phyloP scores from a whole-genome alignment of 2,329 filamentous ascomycete genomes.

The Fusarium odoratissimum region DNA sequence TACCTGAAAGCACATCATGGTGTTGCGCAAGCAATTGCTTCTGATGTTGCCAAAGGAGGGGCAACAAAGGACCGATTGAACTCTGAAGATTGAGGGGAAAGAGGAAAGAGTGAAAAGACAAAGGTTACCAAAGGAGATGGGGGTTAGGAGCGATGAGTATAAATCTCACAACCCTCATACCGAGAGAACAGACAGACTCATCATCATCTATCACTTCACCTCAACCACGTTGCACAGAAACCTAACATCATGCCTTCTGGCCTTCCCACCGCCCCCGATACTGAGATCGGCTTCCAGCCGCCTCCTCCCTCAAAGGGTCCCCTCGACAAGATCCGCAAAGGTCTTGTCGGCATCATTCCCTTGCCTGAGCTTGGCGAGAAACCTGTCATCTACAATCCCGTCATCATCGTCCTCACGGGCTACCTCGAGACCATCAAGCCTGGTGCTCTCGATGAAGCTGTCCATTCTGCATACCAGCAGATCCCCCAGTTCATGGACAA shows the following conservation, averaged over 20 bases:
- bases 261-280: conserved; percentile 8
- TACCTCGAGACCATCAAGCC: neutral
- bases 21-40: neutral
- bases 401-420: neutral
- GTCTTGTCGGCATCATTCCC: neutral
- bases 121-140: too few species aligned
- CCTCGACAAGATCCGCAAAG: neutral
- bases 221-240: too few species aligned
- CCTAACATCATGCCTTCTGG: conserved; percentile 22
- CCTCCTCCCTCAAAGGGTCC: neutral
- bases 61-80: neutral
- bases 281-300: conserved; percentile 14
- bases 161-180: too few species aligned
- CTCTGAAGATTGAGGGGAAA: neutral
- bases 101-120: too few species aligned
- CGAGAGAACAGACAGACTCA: too few species aligned
- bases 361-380: neutral
- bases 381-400: neutral
- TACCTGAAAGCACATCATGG: fast-evolving
- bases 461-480: neutral
- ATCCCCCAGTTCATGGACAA: conserved; percentile 18
- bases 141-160: too few species aligned
- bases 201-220: neutral
- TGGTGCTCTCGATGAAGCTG: conserved; percentile 4
- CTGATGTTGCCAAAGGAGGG: neutral